Evolutionary conservation across 1,139 yeast genomes (phyloP).

Genomic region (Geotrichum histeridarum): DNA sequence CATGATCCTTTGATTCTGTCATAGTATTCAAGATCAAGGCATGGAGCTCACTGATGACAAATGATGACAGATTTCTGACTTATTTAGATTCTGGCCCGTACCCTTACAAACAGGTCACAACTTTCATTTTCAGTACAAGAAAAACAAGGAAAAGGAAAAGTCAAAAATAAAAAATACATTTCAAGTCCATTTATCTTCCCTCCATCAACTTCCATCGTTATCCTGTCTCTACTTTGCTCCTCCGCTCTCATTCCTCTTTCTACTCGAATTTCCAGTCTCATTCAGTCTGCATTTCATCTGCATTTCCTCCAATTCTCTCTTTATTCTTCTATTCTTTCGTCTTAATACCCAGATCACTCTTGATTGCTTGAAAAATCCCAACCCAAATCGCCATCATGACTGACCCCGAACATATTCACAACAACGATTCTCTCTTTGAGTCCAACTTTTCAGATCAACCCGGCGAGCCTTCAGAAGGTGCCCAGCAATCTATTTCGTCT

Average conservation of each 20-base stretch:
- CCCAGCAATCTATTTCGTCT: conserved; percentile 10
- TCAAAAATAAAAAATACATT: background rate
- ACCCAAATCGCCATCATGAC: conserved; percentile 5
- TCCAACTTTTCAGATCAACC: conserved; percentile 19
- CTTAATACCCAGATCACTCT: background rate
- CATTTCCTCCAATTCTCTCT: background rate
- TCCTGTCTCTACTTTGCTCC: background rate
- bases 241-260: background rate
- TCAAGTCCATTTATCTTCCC: background rate
- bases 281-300: background rate
- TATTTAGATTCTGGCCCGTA: background rate
- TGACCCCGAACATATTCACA: conserved; percentile 10
- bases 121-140: too few species aligned
- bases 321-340: background rate
- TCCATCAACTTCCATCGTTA: background rate
- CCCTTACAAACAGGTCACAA: background rate
- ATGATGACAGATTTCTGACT: background rate
- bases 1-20: too few species aligned
- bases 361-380: background rate
- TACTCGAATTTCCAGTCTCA: background rate
- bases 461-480: conserved; percentile 1
- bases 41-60: too few species aligned
- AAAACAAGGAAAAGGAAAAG: background rate
- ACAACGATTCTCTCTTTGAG: conserved; percentile 18
- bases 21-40: too few species aligned